These are phyloP conservation scores for Dendrobium nobile DNA, from an alignment of 106 monocot species.

Conservation along the genomic window DNA sequence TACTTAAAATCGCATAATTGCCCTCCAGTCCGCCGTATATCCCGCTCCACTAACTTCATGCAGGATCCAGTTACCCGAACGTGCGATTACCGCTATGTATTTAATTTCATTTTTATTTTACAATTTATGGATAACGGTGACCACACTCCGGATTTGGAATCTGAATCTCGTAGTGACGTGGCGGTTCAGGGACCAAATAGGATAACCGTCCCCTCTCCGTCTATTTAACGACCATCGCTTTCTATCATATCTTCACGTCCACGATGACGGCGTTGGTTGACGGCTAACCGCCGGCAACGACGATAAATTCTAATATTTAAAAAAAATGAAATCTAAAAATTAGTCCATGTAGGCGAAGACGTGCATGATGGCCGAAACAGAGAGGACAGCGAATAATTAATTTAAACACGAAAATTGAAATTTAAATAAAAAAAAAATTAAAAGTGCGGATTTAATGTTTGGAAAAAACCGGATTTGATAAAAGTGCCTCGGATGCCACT, in stretches of 20 bases:
- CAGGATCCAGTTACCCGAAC: neutral
- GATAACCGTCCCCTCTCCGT: neutral
- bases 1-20: neutral
- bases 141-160: constrained; percentile 2
- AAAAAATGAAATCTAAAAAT: neutral
- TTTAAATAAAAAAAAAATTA: neutral
- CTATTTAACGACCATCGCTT: neutral
- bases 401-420: neutral
- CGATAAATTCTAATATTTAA: neutral
- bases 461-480: constrained; percentile 3
- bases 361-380: constrained; percentile 1
- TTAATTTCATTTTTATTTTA: neutral
- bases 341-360: neutral
- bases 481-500: neutral
- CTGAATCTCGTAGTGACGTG: constrained; percentile 6
- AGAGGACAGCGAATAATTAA: neutral
- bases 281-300: neutral
- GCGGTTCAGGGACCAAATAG: neutral
- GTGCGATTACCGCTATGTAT: neutral
- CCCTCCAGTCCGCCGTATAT: neutral
- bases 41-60: constrained; percentile 3
- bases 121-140: neutral
- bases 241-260: neutral
- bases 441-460: neutral
- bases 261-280: neutral